Base-by-base conservation (phyloP, 2,329 filamentous ascomycete species). In the Coleophoma crateriformis region DNA sequence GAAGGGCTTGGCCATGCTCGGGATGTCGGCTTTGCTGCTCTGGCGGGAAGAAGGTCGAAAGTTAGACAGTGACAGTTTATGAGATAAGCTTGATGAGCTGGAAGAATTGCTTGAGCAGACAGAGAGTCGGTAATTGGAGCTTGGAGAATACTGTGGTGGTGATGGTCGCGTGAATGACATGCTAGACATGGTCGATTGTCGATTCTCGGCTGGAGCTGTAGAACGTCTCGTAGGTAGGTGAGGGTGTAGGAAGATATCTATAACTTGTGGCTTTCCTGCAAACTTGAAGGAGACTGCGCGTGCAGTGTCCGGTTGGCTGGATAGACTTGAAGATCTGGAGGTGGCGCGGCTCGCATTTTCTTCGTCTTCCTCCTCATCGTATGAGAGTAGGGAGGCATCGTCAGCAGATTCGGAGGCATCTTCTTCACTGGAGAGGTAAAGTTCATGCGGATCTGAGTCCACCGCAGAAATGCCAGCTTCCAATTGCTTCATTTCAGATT, bases 341-440 rank as follows among this genome's bases (percentile, higher is more conserved):
- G 54, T 45, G 20, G 54, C 53, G 5, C 55, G 58, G 35, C 65
- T 58, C 46, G 71, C 71, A 51, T 64, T 71, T 17, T 68, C 68
- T 17, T 39, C 40, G 27, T 48, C 47, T 33, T 33, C 22, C 17
- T 42, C 43, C 19, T 48, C 47, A 20, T 33, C 22, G 22, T 38
- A 51, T 32, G 48, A 45, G 32, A 67, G 62, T 54, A 74, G 76
- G 56, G 73, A 74, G 56, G 80, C 78, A 58, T 81, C 77, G 64
- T 81, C 81, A 42, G 78, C 76, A 15, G 77, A 79, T 1, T 81
- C 81, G 1, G 81, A 84, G 32, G 75, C 79, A 54, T 84, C 82
- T 61, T 85, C 82, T 56, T 85, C 82, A 0, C 80, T 84, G 2
- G 81, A 84, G 22, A 85, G 75, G 63, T 85, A 85, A 50, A 79